A percentile compares a stretch with the other conserved stretches of the same genome.
Evolutionary conservation across 2,329 filamentous ascomycete species (phyloP).

Genomic region (Acephala macrosclerotiorum): DNA sequence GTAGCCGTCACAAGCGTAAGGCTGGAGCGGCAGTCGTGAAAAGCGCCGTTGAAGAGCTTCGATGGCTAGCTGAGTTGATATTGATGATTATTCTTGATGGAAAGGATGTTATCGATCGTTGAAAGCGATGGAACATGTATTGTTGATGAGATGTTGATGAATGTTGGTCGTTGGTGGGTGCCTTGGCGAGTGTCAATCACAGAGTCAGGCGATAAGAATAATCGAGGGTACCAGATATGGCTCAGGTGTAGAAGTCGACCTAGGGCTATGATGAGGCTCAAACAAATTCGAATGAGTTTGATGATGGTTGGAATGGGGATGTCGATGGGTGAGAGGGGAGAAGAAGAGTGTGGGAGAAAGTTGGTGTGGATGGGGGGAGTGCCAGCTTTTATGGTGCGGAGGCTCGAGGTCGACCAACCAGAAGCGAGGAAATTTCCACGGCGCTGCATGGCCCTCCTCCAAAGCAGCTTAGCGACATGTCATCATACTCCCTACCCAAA

Average conservation of each 20-base stretch:
- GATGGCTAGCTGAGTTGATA: conserved; percentile 18
- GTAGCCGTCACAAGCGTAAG: conserved; percentile 11
- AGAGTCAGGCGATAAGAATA: conserved; percentile 37
- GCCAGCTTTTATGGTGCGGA: conserved; percentile 39
- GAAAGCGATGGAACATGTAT: conserved; percentile 33
- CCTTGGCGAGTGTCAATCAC: conserved; percentile 34
- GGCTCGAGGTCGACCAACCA: conserved; percentile 8
- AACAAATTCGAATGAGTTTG: conserved; percentile 38
- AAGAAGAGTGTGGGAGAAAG: conserved; percentile 41
- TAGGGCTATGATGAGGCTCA: conserved; percentile 29
- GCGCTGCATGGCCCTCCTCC: conserved; percentile 16
- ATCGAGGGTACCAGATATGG: conserved; percentile 44
- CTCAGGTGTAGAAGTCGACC: conserved; percentile 38
- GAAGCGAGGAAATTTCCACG: conserved; percentile 10
- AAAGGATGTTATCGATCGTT: conserved; percentile 25
- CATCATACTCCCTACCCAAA: conserved; percentile 9
- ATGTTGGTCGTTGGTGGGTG: conserved; percentile 32
- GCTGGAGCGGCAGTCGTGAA: conserved; percentile 1
- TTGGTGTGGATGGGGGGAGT: conserved; percentile 38
- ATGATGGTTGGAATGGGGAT: conserved; percentile 29
- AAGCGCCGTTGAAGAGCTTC: not conserved
- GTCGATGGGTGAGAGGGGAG: conserved; percentile 34
- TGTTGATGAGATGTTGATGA: conserved; percentile 35
- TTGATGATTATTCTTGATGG: conserved; percentile 27
- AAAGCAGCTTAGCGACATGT: conserved; percentile 21